Percentiles rank a stretch among this genome's conserved stretches.
Evolutionary conservation across 495 filamentous ascomycete species (phyloP).

Genomic region (Xylaria castorea): DNA sequence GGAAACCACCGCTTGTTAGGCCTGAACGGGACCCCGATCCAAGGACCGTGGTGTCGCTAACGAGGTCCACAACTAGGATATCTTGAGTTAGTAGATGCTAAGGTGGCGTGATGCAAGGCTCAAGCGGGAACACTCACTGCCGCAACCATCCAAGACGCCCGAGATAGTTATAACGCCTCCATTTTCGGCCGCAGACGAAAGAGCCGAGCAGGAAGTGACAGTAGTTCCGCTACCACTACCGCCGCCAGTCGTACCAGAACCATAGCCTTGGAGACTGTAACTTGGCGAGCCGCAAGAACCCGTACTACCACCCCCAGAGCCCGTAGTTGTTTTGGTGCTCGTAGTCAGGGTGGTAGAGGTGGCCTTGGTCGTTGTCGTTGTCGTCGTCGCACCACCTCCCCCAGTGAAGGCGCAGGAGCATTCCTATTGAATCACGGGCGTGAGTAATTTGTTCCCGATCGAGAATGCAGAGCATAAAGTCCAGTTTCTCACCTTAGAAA

Average conservation of each 20-base stretch:
- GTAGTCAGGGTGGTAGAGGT: slow-evolving; percentile 25
- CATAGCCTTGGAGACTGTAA: slow-evolving; percentile 34
- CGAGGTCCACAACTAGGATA: slow-evolving; percentile 37
- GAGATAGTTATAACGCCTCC: slow-evolving; percentile 35
- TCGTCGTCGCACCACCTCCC: slow-evolving; percentile 9
- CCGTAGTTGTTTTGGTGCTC: slow-evolving; percentile 13
- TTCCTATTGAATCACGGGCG: not conserved
- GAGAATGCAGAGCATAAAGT: not conserved
- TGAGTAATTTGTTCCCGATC: not conserved
- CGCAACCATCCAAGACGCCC: slow-evolving; percentile 29
- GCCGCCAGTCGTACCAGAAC: slow-evolving; percentile 55
- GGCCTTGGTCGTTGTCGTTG: slow-evolving; percentile 10
- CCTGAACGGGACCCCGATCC: slow-evolving; percentile 34
- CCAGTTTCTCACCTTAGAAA: slow-evolving; percentile 18
- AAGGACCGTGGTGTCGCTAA: slow-evolving; percentile 53
- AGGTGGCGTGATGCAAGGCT: not conserved
- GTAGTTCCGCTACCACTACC: slow-evolving; percentile 57
- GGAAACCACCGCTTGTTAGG: slow-evolving; percentile 28
- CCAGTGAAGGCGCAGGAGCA: slow-evolving; percentile 29
- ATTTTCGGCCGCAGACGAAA: slow-evolving; percentile 44
- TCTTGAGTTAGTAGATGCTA: slow-evolving; percentile 3
- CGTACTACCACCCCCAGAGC: slow-evolving; percentile 20
- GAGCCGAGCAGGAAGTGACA: slow-evolving; percentile 55
- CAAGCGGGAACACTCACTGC: slow-evolving; percentile 9
- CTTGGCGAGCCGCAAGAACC: slow-evolving; percentile 17